phyloP scores from a whole-genome alignment of 2,329 filamentous ascomycete genomes.

The Didymella pinodella region DNA sequence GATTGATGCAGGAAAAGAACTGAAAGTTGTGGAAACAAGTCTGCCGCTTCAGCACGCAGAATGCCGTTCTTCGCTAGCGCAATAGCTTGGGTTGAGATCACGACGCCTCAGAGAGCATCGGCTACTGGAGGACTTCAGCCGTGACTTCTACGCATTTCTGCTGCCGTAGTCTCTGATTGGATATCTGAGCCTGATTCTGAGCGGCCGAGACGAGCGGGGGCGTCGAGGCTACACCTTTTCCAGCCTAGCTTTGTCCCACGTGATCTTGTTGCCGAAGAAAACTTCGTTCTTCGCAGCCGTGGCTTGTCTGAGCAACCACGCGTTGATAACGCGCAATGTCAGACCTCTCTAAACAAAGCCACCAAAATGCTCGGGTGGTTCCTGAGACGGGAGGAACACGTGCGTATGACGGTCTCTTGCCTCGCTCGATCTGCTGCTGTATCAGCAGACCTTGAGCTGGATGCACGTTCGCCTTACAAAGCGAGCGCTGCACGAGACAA shows the following conservation, averaged over 20 bases:
- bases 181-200: not conserved
- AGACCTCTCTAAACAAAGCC: not conserved
- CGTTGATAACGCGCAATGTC: slow-evolving; percentile 9
- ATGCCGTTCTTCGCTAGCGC: slow-evolving; percentile 30
- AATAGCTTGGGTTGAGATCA: not conserved
- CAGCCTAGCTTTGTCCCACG: not conserved
- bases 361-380: slow-evolving; percentile 5
- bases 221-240: not conserved
- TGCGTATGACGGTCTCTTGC: slow-evolving; percentile 42
- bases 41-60: slow-evolving; percentile 13
- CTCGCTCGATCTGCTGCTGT: slow-evolving; percentile 50
- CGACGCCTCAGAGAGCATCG: not conserved
- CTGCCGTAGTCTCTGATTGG: slow-evolving; percentile 7
- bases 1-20: not conserved
- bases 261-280: slow-evolving; percentile 5
- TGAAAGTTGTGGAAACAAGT: slow-evolving; percentile 1
- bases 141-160: not conserved
- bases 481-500: slow-evolving; percentile 48
- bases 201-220: not conserved
- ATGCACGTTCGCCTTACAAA: slow-evolving; percentile 34
- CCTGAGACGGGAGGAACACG: not conserved
- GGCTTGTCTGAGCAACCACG: slow-evolving; percentile 9
- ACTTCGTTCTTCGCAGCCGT: slow-evolving; percentile 8
- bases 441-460: slow-evolving; percentile 51
- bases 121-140: slow-evolving; percentile 12